Evolutionary conservation across 2,329 filamentous ascomycete species (phyloP).

Genomic region (Onygena corvina): DNA sequence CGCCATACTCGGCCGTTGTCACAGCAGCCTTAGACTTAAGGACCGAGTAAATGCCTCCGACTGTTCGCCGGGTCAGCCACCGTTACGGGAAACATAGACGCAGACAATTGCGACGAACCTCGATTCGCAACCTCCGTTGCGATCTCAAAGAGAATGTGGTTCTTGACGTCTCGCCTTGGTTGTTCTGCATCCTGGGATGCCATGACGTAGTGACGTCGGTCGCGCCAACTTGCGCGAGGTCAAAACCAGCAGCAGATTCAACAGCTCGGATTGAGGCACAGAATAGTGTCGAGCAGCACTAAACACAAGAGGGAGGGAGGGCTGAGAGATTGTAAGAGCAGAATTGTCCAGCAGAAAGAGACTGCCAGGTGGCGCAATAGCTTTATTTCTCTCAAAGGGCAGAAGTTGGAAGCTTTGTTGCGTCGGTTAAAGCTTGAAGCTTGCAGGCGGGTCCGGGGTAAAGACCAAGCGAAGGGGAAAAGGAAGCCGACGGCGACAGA

Average conservation of each 20-base stretch:
- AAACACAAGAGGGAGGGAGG: not conserved
- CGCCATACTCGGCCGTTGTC: slow-evolving; percentile 96
- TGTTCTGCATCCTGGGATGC: slow-evolving; percentile 40
- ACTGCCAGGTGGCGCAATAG: not conserved
- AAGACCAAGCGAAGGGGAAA: not conserved
- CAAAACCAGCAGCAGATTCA: not conserved
- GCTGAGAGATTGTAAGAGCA: slow-evolving; percentile 2
- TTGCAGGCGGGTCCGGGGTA: slow-evolving; percentile 1
- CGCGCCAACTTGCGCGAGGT: not conserved
- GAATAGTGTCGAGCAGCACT: not conserved
- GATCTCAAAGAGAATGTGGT: slow-evolving; percentile 92
- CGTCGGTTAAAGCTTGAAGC: not conserved
- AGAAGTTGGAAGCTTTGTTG: slow-evolving; percentile 7
- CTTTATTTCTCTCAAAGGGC: slow-evolving; percentile 2
- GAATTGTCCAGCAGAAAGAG: not conserved
- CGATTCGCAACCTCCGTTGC: slow-evolving; percentile 95
- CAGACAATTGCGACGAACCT: slow-evolving; percentile 43
- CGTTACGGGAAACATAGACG: slow-evolving; percentile 6
- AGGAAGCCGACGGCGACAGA: not conserved
- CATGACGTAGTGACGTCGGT: slow-evolving; percentile 12
- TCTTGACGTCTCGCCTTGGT: slow-evolving; percentile 63
- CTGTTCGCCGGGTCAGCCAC: slow-evolving; percentile 36
- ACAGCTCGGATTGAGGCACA: not conserved
- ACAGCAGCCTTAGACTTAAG: slow-evolving; percentile 98
- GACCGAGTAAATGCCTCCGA: slow-evolving; percentile 97